These are phyloP conservation scores for Chlorella sp. DNA, from an alignment of 139 green algal genomes.

Conservation along the genomic window DNA sequence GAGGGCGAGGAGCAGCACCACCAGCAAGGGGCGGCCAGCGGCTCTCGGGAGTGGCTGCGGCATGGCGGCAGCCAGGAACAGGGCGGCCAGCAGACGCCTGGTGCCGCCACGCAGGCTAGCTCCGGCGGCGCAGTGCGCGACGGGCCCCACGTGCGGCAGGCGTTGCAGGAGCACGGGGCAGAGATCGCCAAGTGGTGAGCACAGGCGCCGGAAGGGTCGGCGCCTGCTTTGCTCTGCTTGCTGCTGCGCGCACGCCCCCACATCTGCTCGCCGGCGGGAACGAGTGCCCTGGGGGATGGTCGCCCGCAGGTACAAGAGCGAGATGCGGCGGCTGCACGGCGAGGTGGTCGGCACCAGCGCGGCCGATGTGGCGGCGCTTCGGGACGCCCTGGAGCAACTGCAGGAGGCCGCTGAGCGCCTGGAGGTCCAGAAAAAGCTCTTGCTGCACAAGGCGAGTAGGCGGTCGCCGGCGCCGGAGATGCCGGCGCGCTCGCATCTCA, in stretches of 20 bases:
- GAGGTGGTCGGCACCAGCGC: constrained; percentile 21
- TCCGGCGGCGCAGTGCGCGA: neutral
- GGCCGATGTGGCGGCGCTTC: constrained; percentile 37
- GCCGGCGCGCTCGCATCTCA: neutral
- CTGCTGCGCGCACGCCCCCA: neutral
- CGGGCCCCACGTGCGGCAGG: neutral
- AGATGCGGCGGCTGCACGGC: constrained; percentile 22
- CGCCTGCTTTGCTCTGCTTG: neutral
- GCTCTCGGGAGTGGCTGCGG: too few relatives aligned
- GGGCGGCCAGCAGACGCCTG: too few relatives aligned
- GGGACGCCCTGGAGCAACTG: constrained; percentile 27
- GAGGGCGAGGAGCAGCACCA: too few relatives aligned
- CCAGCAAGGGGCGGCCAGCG: too few relatives aligned
- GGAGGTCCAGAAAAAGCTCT: constrained; percentile 59
- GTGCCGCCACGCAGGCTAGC: too few relatives aligned
- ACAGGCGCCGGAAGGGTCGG: neutral
- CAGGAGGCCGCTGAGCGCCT: constrained; percentile 38
- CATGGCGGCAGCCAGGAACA: too few relatives aligned
- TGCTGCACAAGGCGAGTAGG: constrained; percentile 49
- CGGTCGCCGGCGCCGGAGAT: neutral
- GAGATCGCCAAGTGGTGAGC: neutral
- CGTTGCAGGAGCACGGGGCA: neutral
- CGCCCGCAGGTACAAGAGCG: constrained; percentile 6
- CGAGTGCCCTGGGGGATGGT: too few relatives aligned
- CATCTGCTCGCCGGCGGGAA: too few relatives aligned